Conservation (phyloP, 441 rosid species). For the Corymbia calophylla region DNA sequence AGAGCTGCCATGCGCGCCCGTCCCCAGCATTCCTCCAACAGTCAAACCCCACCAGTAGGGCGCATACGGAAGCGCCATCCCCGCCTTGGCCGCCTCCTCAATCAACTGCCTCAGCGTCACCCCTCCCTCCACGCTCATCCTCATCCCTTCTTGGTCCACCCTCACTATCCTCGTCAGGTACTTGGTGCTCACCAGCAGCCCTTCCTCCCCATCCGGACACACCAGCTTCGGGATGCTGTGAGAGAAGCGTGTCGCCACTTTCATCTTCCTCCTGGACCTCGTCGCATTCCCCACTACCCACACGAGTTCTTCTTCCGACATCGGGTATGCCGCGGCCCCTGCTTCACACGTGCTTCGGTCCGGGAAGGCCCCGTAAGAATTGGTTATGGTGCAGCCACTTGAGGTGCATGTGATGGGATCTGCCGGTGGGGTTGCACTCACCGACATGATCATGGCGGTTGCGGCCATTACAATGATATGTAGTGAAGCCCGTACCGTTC, state of each 20-base stretch:
- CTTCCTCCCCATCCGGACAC: conserved; percentile 53
- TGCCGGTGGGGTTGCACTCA: conserved; percentile 31
- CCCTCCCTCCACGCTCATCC: conserved; percentile 59
- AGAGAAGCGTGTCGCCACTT: conserved; percentile 60
- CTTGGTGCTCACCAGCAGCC: conserved; percentile 69
- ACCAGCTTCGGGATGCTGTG: conserved; percentile 71
- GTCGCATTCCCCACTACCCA: conserved; percentile 45
- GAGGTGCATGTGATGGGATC: conserved; percentile 55
- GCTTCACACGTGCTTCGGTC: conserved; percentile 59
- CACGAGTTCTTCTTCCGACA: conserved; percentile 46
- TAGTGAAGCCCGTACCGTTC: not conserved
- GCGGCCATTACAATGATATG: not conserved
- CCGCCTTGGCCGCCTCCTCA: conserved; percentile 44
- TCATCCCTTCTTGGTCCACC: conserved; percentile 31
- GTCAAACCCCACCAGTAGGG: conserved; percentile 98
- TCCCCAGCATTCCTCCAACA: conserved; percentile 66
- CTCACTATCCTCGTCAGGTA: conserved; percentile 27
- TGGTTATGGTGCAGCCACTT: conserved; percentile 50
- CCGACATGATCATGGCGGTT: not conserved
- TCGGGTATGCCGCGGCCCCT: conserved; percentile 47
- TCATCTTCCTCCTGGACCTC: conserved; percentile 46
- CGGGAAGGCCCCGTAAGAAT: conserved; percentile 53
- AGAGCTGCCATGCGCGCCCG: conserved; percentile 88
- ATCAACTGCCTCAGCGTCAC: conserved; percentile 60
- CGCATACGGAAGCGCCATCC: conserved; percentile 66